A percentile compares a stretch with the other conserved stretches of the same genome.
Conservation (phyloP, 2,329 filamentous ascomycete genomes). For the Exophiala bonariae region DNA sequence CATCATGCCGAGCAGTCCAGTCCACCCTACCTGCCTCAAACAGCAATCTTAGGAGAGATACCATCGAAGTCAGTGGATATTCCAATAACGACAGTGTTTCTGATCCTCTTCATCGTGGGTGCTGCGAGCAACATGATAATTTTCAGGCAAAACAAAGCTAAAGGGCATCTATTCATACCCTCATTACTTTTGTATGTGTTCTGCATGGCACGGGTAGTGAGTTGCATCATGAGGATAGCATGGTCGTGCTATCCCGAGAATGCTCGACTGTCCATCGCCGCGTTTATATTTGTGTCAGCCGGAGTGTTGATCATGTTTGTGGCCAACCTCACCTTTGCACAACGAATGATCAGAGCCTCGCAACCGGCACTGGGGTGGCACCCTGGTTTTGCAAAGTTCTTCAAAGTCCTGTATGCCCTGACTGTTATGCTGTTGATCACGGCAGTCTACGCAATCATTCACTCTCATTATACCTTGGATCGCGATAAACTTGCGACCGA, state of each 20-base stretch:
- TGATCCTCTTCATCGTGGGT: slow-evolving; percentile 48
- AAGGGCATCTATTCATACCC: slow-evolving; percentile 49
- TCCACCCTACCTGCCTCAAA: too few species aligned
- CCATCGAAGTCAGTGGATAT: slow-evolving; percentile 2
- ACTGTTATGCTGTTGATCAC: slow-evolving; percentile 64
- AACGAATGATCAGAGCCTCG: slow-evolving; percentile 70
- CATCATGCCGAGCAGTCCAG: too few species aligned
- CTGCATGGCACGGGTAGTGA: slow-evolving; percentile 50
- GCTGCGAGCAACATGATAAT: slow-evolving; percentile 47
- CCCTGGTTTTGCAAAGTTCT: slow-evolving; percentile 48
- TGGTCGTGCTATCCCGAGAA: slow-evolving; percentile 51
- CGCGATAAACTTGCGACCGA: slow-evolving; percentile 50
- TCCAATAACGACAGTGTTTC: slow-evolving; percentile 65
- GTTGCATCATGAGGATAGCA: slow-evolving; percentile 51
- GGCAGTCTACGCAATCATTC: slow-evolving; percentile 64
- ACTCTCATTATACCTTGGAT: slow-evolving; percentile 67
- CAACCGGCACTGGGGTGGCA: slow-evolving; percentile 73
- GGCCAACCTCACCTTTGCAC: slow-evolving; percentile 73
- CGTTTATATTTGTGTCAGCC: slow-evolving; percentile 69
- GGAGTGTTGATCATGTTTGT: slow-evolving; percentile 74
- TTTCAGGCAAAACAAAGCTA: slow-evolving; percentile 41
- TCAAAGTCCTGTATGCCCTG: slow-evolving; percentile 59
- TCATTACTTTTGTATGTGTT: slow-evolving; percentile 48
- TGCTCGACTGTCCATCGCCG: slow-evolving; percentile 53
- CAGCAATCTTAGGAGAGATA: too few species aligned